Conservation (phyloP, 106 monocot genomes). For the Iris macrosiphon region DNA sequence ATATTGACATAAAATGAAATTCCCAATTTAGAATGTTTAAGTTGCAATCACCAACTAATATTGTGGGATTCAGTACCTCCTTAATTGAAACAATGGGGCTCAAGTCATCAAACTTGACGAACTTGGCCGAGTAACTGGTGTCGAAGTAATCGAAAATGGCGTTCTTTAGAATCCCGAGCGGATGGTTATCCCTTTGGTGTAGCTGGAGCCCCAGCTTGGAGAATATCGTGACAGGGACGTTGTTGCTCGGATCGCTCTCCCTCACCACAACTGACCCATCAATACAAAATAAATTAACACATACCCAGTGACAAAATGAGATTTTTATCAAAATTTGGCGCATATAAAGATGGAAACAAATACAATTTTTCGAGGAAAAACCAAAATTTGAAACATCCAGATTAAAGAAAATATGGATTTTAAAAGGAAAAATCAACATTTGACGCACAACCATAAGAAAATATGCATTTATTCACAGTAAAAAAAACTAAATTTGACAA, state of each 20-base stretch:
- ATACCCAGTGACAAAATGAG: conserved; percentile 9
- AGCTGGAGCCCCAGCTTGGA: conserved; percentile 91
- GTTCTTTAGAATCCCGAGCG: conserved; percentile 86
- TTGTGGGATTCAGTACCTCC: too few species aligned
- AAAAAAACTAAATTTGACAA: too few species aligned
- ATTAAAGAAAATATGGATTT: too few species aligned
- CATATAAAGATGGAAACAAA: too few species aligned
- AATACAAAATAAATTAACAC: conserved; percentile 1
- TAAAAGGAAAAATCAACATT: too few species aligned
- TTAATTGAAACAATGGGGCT: conserved; percentile 83
- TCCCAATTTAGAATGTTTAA: too few species aligned
- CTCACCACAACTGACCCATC: conserved; percentile 70
- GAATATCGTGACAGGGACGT: conserved; percentile 83
- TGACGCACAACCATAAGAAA: too few species aligned
- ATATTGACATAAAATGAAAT: too few species aligned
- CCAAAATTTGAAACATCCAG: too few species aligned
- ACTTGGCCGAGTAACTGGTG: conserved; percentile 32
- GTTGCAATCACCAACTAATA: too few species aligned
- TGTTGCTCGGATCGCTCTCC: conserved; percentile 82
- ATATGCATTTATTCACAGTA: too few species aligned
- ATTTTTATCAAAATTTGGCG: too few species aligned
- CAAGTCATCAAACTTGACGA: conserved; percentile 83
- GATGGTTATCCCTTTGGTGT: conserved; percentile 82
- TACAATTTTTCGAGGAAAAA: neutral
- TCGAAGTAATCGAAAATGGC: conserved; percentile 91